Percentiles rank a stretch among this genome's conserved stretches.
Conservation (phyloP, 2,329 filamentous ascomycete species). For the Neonectria punicea region DNA sequence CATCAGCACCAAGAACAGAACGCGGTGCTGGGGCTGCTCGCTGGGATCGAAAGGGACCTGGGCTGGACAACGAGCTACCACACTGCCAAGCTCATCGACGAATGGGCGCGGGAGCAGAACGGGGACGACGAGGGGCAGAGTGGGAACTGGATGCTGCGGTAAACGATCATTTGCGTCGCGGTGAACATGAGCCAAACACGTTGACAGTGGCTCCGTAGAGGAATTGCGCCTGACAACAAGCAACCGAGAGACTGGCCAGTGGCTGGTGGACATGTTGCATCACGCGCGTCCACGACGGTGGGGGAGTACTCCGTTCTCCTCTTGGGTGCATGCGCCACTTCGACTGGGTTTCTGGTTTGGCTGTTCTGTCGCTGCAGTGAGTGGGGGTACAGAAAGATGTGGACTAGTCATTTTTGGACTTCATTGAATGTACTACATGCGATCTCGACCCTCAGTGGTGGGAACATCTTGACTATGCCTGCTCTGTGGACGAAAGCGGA, state of each 20-base stretch:
- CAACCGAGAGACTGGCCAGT: not conserved
- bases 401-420: no score
- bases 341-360: not conserved
- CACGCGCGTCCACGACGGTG: not conserved
- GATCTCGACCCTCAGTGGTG: no score
- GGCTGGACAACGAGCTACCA: constrained; percentile 65
- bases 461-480: no score
- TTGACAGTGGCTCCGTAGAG: not conserved
- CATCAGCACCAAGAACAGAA: constrained; percentile 64
- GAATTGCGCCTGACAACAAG: not conserved
- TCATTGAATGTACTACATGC: no score
- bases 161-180: not conserved
- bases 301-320: not conserved
- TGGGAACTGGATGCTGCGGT: constrained; percentile 2
- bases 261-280: not conserved
- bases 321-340: not conserved
- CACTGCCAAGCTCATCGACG: constrained; percentile 29
- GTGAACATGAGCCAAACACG: not conserved
- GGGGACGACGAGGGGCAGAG: not conserved
- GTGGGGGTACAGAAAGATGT: not conserved
- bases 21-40: constrained; percentile 64
- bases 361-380: not conserved
- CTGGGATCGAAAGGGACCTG: constrained; percentile 69
- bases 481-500: no score
- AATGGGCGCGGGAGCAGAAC: constrained; percentile 26